Base-by-base conservation (phyloP, 2,329 filamentous ascomycete genomes). In the Colletotrichum sublineola region DNA sequence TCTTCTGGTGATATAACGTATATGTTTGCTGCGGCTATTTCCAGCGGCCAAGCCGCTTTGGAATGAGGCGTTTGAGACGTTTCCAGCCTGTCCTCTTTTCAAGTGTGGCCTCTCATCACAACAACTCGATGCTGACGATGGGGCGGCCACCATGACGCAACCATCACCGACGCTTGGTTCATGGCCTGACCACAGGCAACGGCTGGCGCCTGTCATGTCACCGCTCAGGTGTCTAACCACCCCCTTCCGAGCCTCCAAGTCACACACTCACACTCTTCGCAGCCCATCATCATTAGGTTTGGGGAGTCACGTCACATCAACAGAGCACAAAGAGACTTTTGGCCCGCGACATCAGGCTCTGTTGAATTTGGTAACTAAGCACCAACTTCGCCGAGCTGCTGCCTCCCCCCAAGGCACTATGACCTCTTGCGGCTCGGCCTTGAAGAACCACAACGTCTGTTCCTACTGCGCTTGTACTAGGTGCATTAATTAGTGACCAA, bases 111-210 rank as follows among this genome's bases (percentile, higher is more conserved):
- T 56, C n/a, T 58, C n/a, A 14, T n/a, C 33, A 56, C 33, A 38
- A 11, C n/a, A 40, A 24, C 24, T 31, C 14, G 14, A 20, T n/a
- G 5, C 5, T 24, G n/a, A 58, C 12, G 36, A 58, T 15, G 36
- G 36, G 36, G 24, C 46, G n/a, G 9, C 46, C 46, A 12, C 7
- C 55, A 8, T 42, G 40, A 29, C 56, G 56, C 38, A 58, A 5
- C 12, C n/a, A 42, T 52, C 46, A 53, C 18, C 33, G 15, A 12
- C 60, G 60, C 46, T 63, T 63, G 61, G 46, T 63, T 52, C 46
- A n/a, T 38, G n/a, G 44, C 42, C 58, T 62, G 58, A 62, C 20
- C 20, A 42, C 33, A 9, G 7, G 6, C 58, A 5, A 18, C 24
- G 15, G 36, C 33, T 52, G 46, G 40, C n/a, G 33, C 6, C 5